Base-by-base conservation (phyloP, 176 grass and related monocot genomes). In the Carex cristatella region DNA sequence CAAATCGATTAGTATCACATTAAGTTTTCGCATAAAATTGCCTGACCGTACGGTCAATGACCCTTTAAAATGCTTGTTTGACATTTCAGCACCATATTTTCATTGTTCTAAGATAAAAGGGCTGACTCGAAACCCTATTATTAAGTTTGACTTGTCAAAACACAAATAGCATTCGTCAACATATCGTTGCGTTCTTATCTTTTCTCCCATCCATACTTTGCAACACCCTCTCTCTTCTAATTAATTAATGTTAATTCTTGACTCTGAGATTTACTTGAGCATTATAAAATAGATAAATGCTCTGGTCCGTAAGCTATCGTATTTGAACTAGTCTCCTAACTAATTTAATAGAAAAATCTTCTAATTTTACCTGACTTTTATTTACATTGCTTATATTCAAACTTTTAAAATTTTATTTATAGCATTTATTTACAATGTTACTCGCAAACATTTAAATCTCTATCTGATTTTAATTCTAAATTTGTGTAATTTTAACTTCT, bases 31-130 rank as follows among this genome's bases (percentile, higher is more conserved):
- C n/a, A 61, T 32, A 81, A 63, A 82, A 82, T 64, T 11, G 80
- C 37, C 58, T 42, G 79, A 82, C 80, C 80, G 80, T 82, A 82
- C 80, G 27, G 44, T 49, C 38, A 82, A 42, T 49, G 13, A 9
- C 30, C 30, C 13, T 19, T 40, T 14, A 61, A 82, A 64, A 66
- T 66, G 35, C 33, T 65, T 46, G 2, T 82, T 66, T 81, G 79
- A 81, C 79, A 81, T 65, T 65, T 65, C 38, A 46, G 62, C n/a
- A 66, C 8, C 27, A 65, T 65, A 42, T 65, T 79, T 79, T 31
- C 3, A 11, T 76, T 76, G 37, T 77, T 54, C 7, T 31, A 55
- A 27, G n/a, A 78, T 32, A 48, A 37, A 38, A 61, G 3, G 57
- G 56, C 62, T 63, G 57, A 62, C 79, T 63, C 38, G 37, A 40